These are phyloP conservation scores for Eimeria maxima DNA, from an alignment of 169 alveolate species.

Conservation along the genomic window DNA sequence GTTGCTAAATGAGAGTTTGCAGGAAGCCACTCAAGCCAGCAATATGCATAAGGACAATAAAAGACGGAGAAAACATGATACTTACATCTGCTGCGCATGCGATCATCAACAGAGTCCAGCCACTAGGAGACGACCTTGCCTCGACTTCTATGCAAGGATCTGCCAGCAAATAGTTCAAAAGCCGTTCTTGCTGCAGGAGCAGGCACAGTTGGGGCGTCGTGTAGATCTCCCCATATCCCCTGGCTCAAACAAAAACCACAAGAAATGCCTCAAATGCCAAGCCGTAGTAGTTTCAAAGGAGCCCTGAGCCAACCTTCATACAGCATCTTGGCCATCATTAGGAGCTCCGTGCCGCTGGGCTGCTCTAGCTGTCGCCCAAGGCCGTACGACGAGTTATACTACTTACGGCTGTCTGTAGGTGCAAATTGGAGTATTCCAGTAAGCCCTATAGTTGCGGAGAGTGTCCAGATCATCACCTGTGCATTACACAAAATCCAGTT, in stretches of 20 bases:
- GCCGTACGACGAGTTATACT: not conserved
- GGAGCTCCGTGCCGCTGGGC: not conserved
- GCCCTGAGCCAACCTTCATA: not conserved
- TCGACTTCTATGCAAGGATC: constrained; percentile 63
- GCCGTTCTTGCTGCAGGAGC: constrained; percentile 64
- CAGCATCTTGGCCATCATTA: not conserved
- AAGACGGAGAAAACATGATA: not conserved
- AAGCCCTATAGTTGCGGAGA: constrained; percentile 52
- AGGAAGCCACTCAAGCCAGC: not conserved
- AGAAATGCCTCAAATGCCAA: not conserved
- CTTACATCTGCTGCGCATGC: constrained; percentile 55
- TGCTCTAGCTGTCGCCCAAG: not conserved
- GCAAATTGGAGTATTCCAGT: constrained; percentile 54
- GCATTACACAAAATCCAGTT: not conserved
- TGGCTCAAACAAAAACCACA: not conserved
- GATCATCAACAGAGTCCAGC: constrained; percentile 67
- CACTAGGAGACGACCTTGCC: constrained; percentile 62
- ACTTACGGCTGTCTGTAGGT: constrained; percentile 68
- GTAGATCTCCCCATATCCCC: constrained; percentile 53
- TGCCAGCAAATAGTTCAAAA: constrained; percentile 56
- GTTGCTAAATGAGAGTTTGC: not conserved
- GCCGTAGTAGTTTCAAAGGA: not conserved
- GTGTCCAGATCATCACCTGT: constrained; percentile 47
- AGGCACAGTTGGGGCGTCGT: constrained; percentile 69
- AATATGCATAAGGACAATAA: not conserved